A percentile compares a stretch with the other conserved stretches of the same genome.
These are phyloP conservation scores for Capronia coronata DNA, from an alignment of 2,329 filamentous ascomycete species.

Conservation along the genomic window DNA sequence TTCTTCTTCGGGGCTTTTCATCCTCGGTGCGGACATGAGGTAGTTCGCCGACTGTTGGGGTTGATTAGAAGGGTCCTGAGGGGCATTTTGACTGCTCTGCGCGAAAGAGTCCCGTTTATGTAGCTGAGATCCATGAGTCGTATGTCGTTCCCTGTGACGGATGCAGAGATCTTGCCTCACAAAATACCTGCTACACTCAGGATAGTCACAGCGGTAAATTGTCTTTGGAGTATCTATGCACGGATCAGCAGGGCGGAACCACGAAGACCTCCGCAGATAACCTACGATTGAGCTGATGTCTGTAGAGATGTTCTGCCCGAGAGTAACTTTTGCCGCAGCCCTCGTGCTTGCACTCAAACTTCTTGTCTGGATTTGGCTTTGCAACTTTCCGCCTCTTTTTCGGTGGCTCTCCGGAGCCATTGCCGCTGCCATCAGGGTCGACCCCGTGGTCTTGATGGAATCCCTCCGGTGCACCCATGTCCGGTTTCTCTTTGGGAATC, in stretches of 20 bases:
- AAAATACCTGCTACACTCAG: constrained; percentile 82
- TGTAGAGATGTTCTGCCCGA: constrained; percentile 89
- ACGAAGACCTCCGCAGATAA: constrained; percentile 23
- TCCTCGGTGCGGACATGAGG: constrained; percentile 34
- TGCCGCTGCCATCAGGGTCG: constrained; percentile 1
- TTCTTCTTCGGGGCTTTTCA: constrained; percentile 13
- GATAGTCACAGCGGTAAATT: constrained; percentile 88
- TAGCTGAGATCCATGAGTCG: constrained; percentile 52
- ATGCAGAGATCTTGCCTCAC: constrained; percentile 89
- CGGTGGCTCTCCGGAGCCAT: constrained; percentile 19
- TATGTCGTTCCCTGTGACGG: constrained; percentile 73
- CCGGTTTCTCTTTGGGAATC: constrained; percentile 10
- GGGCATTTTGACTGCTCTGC: constrained; percentile 28
- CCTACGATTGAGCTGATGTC: constrained; percentile 90
- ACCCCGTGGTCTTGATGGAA: constrained; percentile 9
- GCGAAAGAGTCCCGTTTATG: constrained; percentile 45
- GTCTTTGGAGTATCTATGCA: constrained; percentile 77
- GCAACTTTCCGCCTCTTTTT: constrained; percentile 42
- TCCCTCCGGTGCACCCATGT: constrained; percentile 11
- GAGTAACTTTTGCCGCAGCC: constrained; percentile 96
- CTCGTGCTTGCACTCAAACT: constrained; percentile 73
- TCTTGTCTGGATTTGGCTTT: constrained; percentile 44
- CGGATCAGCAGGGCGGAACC: background rate
- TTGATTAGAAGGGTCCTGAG: constrained; percentile 13
- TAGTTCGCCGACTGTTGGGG: constrained; percentile 28